These are phyloP conservation scores for Geotrichum australiense DNA, from an alignment of 1,139 yeast genomes.

Conservation along the genomic window DNA sequence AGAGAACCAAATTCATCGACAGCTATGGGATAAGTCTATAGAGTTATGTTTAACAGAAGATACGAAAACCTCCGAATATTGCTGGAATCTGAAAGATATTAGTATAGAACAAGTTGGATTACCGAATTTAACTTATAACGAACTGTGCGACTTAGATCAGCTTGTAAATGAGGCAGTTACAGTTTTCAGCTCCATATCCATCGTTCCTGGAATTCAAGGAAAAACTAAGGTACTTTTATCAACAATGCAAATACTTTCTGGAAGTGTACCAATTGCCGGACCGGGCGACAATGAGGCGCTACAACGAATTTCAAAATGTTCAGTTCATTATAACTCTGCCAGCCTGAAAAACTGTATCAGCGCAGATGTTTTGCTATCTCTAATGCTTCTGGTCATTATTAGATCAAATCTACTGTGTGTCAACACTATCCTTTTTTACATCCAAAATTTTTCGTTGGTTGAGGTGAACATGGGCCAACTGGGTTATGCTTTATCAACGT, in stretches of 20 bases:
- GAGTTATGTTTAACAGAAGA: constrained; percentile 33
- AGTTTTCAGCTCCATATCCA: constrained; percentile 47
- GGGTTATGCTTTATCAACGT: constrained; percentile 65
- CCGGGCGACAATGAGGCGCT: constrained; percentile 13
- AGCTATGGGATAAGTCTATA: constrained; percentile 30
- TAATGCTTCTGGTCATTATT: constrained; percentile 64
- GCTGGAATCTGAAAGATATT: constrained; percentile 45
- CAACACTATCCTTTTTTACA: constrained; percentile 58
- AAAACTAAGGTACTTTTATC: constrained; percentile 50
- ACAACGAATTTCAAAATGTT: constrained; percentile 17
- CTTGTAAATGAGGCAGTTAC: constrained; percentile 48
- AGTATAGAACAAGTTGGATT: constrained; percentile 69
- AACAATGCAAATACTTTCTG: constrained; percentile 49
- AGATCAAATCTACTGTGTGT: constrained; percentile 54
- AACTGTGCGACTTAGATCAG: constrained; percentile 37
- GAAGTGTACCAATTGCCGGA: constrained; percentile 17
- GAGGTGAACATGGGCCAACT: constrained; percentile 43
- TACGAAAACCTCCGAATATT: constrained; percentile 32
- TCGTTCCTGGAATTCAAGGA: constrained; percentile 45
- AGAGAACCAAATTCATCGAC: constrained; percentile 57
- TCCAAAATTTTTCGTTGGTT: constrained; percentile 53
- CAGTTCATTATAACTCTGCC: constrained; percentile 23
- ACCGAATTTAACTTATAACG: constrained; percentile 41
- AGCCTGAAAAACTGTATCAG: constrained; percentile 39
- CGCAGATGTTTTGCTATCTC: constrained; percentile 75